Percentiles rank a stretch among this genome's conserved stretches.
phyloP scores from a whole-genome alignment of 2,329 filamentous ascomycete species.

The Fusarium tuaranense region DNA sequence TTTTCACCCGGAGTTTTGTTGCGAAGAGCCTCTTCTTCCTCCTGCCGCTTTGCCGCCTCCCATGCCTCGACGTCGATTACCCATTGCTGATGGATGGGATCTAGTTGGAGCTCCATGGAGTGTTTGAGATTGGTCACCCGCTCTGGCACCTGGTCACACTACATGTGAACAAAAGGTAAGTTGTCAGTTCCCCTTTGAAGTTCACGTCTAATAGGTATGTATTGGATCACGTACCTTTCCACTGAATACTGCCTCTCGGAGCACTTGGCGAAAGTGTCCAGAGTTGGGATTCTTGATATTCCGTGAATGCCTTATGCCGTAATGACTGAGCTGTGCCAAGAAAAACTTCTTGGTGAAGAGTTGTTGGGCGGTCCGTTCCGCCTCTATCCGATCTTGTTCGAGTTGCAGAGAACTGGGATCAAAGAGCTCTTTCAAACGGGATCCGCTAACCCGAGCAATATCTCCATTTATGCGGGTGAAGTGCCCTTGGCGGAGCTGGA shows the following conservation, averaged over 20 bases:
- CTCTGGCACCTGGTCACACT: neutral
- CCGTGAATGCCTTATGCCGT: neutral
- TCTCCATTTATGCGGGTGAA: neutral
- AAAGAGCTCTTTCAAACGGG: neutral
- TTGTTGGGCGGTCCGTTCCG: neutral
- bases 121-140: neutral
- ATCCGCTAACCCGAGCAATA: neutral
- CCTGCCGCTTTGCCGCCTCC: neutral
- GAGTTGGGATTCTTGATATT: neutral
- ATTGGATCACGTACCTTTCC: neutral
- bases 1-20: neutral
- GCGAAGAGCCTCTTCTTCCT: neutral
- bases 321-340: neutral
- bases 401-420: neutral
- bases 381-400: neutral
- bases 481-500: neutral
- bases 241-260: neutral
- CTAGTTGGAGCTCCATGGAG: neutral
- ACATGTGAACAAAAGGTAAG: neutral
- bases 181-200: neutral
- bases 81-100: neutral
- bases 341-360: neutral
- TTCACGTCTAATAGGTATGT: neutral
- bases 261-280: neutral
- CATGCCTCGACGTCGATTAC: neutral